phyloP scores from a whole-genome alignment of 129 eudicot genomes.

The Flaveria brownii region DNA sequence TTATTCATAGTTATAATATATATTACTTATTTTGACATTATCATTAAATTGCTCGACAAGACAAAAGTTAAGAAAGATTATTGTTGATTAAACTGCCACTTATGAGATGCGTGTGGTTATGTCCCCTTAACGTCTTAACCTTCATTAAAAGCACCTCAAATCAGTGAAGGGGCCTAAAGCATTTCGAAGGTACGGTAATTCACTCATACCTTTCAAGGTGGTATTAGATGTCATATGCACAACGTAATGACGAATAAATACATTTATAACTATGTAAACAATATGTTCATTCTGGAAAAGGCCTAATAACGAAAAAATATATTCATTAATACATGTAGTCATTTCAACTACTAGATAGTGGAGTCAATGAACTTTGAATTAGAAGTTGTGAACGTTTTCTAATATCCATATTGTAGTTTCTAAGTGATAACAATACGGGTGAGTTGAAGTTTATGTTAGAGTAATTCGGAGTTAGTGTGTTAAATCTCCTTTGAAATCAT shows the following conservation, averaged over 20 bases:
- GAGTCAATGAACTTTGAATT: not conserved
- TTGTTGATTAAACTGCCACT: slow-evolving; percentile 56
- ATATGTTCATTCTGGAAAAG: not conserved
- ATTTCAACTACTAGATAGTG: not conserved
- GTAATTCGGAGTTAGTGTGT: no score
- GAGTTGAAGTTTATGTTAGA: no score
- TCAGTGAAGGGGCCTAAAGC: not conserved
- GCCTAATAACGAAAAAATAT: not conserved
- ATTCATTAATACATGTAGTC: not conserved
- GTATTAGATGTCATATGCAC: not conserved
- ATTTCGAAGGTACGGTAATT: not conserved
- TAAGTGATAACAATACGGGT: no score
- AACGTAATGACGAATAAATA: not conserved
- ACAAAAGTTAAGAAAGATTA: slow-evolving; percentile 56
- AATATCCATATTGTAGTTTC: not conserved
- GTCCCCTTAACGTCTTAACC: slow-evolving; percentile 40
- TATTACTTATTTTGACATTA: slow-evolving; percentile 14
- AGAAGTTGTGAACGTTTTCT: not conserved
- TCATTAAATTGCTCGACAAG: slow-evolving; percentile 45
- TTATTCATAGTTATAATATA: no score
- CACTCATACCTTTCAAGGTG: not conserved
- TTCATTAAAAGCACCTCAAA: slow-evolving; percentile 17
- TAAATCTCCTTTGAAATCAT: no score
- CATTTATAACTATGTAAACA: not conserved
- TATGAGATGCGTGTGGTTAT: slow-evolving; percentile 70